Percentiles rank a stretch among this genome's conserved stretches.
phyloP scores from a whole-genome alignment of 805 yeast genomes.

The Lipomyces chichibuensis region DNA sequence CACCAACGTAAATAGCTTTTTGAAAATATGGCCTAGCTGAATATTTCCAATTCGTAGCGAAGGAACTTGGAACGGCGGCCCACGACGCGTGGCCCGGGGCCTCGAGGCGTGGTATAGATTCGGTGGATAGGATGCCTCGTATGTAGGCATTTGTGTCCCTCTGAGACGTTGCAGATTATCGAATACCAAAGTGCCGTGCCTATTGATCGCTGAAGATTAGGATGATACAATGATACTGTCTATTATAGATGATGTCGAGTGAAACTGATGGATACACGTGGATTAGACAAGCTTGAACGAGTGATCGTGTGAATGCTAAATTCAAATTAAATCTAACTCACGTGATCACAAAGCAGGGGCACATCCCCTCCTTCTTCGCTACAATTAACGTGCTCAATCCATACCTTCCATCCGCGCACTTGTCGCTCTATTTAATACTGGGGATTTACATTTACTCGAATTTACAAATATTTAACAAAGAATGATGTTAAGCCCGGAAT shows the following conservation, averaged over 20 bases:
- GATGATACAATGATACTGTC: background rate
- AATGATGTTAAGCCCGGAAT: background rate
- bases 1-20: conserved; percentile 22
- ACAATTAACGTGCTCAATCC: background rate
- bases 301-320: too few relatives aligned
- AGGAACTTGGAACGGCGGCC: conserved; percentile 6
- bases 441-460: background rate
- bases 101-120: conserved; percentile 28
- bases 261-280: too few relatives aligned
- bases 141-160: conserved; percentile 26
- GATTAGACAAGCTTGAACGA: too few relatives aligned
- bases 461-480: background rate
- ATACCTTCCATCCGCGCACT: background rate
- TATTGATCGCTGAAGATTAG: background rate
- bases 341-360: background rate
- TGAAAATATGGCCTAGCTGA: background rate
- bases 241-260: background rate
- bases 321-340: background rate
- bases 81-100: conserved; percentile 14
- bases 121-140: conserved; percentile 35
- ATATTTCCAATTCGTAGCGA: conserved; percentile 3
- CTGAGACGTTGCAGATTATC: background rate
- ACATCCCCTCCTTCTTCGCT: background rate
- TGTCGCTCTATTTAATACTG: background rate
- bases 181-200: background rate